Base-by-base conservation (phyloP, 306 rosid species). In the Gynostemma pentaphyllum region DNA sequence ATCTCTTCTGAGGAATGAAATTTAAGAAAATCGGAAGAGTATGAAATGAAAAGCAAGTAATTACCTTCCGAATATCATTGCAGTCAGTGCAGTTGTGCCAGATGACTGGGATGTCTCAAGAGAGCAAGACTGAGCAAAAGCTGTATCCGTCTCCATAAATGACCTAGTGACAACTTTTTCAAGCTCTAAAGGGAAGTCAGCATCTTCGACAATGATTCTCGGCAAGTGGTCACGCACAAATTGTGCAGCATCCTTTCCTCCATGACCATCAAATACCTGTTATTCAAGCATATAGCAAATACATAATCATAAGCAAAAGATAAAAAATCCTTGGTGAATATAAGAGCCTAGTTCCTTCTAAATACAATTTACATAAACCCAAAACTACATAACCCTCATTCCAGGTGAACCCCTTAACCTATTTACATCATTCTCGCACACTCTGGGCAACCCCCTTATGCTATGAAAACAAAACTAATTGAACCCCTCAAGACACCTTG, bases 221-320 rank as follows among this genome's bases (percentile, higher is more conserved):
- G 97, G 99, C 51, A 94, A 79, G 77, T 80, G 85, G 66, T 94
- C 97, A 1, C 99, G 84, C 28, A 84, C 99, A 68, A 84, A 88
- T 46, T 82, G 79, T 1, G 99, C 97, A 9, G 99, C 99, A 24
- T 66, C 79, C 61, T 88, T 76, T 56, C 99, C 99, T 52, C 84
- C 99, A 39, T 94, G 99, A n/a, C 97, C 97, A 57, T 94, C 99
- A 66, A 94, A 94, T 53, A 94, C 95, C 99, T 94, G 72, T 66
- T 26, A 36, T 70, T 48, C 22, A 69, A 66, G 70, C 45, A 74
- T 62, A 63, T 66, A 67, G 12, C 65, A 59, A 57, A 19, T 60
- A 12, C 36, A 21, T 36, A 5, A 39, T 40, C 13, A 61, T 9
- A 40, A 61, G 36, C 50, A 14, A 41, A 40, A 61, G 36, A 61